Evolutionary conservation across 805 yeast species (phyloP).

Genomic region (baker's yeast (Saccharomyces cerevisiae)): DNA sequence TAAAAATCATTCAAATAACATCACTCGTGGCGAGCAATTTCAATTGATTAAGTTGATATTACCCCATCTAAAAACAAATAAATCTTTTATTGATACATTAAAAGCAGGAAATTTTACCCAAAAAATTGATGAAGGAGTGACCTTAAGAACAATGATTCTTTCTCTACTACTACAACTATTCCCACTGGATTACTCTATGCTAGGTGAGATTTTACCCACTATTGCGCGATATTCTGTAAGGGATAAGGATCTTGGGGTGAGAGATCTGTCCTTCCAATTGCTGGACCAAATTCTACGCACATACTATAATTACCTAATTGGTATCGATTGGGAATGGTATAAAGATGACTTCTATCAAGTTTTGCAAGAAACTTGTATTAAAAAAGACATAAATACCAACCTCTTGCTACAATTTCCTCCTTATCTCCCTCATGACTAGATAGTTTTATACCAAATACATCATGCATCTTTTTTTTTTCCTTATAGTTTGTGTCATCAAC

Average conservation of each 20-base stretch:
- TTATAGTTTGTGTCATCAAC: background rate
- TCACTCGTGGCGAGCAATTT: background rate
- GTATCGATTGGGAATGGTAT: background rate
- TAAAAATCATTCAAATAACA: background rate
- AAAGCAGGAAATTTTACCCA: constrained; percentile 30
- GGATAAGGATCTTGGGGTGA: constrained; percentile 7
- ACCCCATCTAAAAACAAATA: constrained; percentile 19
- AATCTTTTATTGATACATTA: constrained; percentile 18
- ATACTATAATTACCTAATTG: background rate
- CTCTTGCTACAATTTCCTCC: background rate
- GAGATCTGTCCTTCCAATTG: background rate
- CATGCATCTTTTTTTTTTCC: background rate
- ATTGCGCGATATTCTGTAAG: constrained; percentile 7
- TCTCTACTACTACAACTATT: constrained; percentile 9
- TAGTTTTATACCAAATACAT: background rate
- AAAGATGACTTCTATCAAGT: background rate
- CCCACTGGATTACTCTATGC: constrained; percentile 1
- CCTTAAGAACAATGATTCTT: constrained; percentile 13
- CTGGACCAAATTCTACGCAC: background rate
- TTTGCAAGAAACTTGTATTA: background rate
- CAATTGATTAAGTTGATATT: constrained; percentile 3
- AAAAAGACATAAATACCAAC: constrained; percentile 3
- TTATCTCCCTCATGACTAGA: background rate
- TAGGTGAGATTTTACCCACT: constrained; percentile 6
- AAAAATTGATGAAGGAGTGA: constrained; percentile 22